phyloP scores from a whole-genome alignment of 1,284 basidiomycete species.

The Microstroma glucosiphilum region DNA sequence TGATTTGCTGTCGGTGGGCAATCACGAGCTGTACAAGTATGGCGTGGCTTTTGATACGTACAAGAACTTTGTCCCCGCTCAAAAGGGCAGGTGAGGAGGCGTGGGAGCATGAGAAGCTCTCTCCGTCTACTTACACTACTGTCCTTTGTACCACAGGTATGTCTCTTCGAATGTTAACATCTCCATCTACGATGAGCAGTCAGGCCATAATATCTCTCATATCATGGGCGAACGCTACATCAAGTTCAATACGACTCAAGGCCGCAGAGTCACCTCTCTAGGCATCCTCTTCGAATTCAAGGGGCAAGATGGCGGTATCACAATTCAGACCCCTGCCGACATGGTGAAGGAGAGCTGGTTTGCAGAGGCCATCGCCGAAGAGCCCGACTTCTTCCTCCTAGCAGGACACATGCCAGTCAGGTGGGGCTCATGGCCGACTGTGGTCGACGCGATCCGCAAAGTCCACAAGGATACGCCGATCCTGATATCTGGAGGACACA shows the following conservation, averaged over 20 bases:
- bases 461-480: slow-evolving; percentile 42
- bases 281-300: slow-evolving; percentile 44
- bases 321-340: slow-evolving; percentile 32
- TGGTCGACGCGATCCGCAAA: slow-evolving; percentile 34
- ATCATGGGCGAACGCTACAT: slow-evolving; percentile 37
- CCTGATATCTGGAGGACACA: slow-evolving; percentile 44
- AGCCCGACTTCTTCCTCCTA: slow-evolving; percentile 43
- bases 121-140: too few species aligned
- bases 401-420: slow-evolving; percentile 47
- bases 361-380: slow-evolving; percentile 31
- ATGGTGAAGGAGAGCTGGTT: slow-evolving; percentile 47
- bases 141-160: slow-evolving; percentile 15
- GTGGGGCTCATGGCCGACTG: slow-evolving; percentile 39
- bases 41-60: slow-evolving; percentile 71
- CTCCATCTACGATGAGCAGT: slow-evolving; percentile 20
- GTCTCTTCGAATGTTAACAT: slow-evolving; percentile 41
- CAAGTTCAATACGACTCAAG: slow-evolving; percentile 33
- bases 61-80: slow-evolving; percentile 66
- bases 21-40: slow-evolving; percentile 81
- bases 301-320: slow-evolving; percentile 32
- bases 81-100: slow-evolving; percentile 17
- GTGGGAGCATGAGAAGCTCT: too few species aligned
- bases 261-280: slow-evolving; percentile 39
- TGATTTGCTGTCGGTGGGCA: slow-evolving; percentile 77
- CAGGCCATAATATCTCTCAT: slow-evolving; percentile 19